These are phyloP conservation scores for Lactarius pseudohatsudake DNA, from an alignment of 768 basidiomycete genomes.

Conservation along the genomic window DNA sequence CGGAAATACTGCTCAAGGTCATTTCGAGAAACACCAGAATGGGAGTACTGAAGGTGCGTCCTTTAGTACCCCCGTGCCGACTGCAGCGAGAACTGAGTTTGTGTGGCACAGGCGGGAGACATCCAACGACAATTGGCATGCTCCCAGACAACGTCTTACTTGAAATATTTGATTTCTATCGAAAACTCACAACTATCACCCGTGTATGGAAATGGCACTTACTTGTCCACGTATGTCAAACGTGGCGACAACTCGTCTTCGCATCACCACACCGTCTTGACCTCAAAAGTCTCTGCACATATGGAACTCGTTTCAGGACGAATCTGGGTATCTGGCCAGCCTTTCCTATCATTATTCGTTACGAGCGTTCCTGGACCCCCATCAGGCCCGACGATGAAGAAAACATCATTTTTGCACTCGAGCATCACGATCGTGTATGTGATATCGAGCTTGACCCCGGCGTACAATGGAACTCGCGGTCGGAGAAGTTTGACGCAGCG, in stretches of 20 bases:
- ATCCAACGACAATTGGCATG: not conserved
- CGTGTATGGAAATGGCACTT: not conserved
- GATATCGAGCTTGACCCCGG: not conserved
- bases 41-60: not conserved
- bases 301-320: not conserved
- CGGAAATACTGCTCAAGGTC: not conserved
- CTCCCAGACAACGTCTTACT: not conserved
- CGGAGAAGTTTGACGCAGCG: not conserved
- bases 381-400: not conserved
- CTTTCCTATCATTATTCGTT: not conserved
- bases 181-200: not conserved
- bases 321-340: not conserved
- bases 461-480: too few species aligned
- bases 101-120: not conserved
- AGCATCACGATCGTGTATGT: not conserved
- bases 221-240: not conserved
- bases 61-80: not conserved
- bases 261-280: not conserved
- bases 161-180: not conserved
- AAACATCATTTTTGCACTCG: not conserved
- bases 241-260: not conserved
- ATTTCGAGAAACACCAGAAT: not conserved
- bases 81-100: not conserved
- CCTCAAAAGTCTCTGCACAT: not conserved
- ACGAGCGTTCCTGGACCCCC: too few species aligned